Evolutionary conservation across 257 asterid species (phyloP), one percentile per base, ranked within the genome.

Genomic region (Plantago ovata): DNA sequence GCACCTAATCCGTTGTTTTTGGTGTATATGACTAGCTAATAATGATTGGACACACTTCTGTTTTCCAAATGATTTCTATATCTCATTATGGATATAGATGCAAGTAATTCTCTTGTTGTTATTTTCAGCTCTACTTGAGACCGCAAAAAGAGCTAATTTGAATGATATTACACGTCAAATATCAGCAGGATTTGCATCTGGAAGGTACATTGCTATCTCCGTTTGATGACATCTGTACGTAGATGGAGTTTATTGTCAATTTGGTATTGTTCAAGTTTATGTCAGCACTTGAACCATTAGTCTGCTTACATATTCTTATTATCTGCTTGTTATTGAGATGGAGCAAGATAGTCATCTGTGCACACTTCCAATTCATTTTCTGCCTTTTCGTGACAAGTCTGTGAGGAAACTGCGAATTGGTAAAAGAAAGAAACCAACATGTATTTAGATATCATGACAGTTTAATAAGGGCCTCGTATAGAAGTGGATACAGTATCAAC

Each of bases 41-140:
- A n/a, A n/a, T n/a, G n/a, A n/a, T n/a, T n/a, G n/a, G n/a, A n/a
- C n/a, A n/a, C n/a, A n/a, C n/a, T n/a, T n/a, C n/a, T n/a, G 36
- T 28, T 28, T 28, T 28, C 36, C 36, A 28, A 28, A 28, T 28
- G 36, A 18, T 48, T 9, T 18, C 15, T 48, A 3, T 10, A 22
- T 32, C 38, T 49, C 32, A 24, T 38, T 36, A 3, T 41, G 8
- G 42, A 49, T 39, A 19, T 28, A 57, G 23, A 53, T 48, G 36
- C 3, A 7, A 52, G 38, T 53, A 36, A 64, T 33, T 15, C 11
- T 42, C 21, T 51, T 61, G 15, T 9, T 57, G 40, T 61, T 67
- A 61, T 24, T 53, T 76, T 38, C 88, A 92, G 96, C 98, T 66
- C 71, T 92, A 73, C 94, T 92, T 65, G 98, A 88, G 79, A 74